Evolutionary conservation across 2,329 filamentous ascomycete genomes (phyloP).

Genomic region (Diaporthe eres): DNA sequence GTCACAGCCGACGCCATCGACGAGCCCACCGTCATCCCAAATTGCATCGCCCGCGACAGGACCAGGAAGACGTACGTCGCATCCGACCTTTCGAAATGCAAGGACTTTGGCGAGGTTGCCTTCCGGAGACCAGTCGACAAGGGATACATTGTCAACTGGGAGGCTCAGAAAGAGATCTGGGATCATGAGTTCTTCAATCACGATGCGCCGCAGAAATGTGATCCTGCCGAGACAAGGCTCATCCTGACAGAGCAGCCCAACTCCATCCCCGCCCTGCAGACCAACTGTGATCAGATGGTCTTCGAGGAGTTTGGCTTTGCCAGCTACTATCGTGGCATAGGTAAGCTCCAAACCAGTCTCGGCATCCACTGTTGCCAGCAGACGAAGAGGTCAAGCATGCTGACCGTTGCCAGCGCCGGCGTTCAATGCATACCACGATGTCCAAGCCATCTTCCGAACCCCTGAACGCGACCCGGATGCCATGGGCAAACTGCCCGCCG

Average conservation of each 20-base stretch:
- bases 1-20: conserved; percentile 63
- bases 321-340: conserved; percentile 83
- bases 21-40: conserved; percentile 82
- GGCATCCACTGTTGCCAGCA: not conserved
- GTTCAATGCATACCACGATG: conserved; percentile 86
- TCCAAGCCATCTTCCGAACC: conserved; percentile 77
- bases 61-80: conserved; percentile 85
- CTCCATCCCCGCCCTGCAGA: conserved; percentile 83
- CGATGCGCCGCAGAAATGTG: conserved; percentile 76
- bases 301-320: conserved; percentile 98
- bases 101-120: conserved; percentile 88
- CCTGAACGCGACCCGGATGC: conserved; percentile 58
- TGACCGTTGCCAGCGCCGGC: conserved; percentile 68
- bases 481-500: conserved; percentile 68
- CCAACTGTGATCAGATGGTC: conserved; percentile 94
- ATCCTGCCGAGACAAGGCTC: conserved; percentile 86
- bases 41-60: conserved; percentile 88
- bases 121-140: conserved; percentile 94
- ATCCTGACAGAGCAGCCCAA: conserved; percentile 90
- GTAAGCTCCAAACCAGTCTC: conserved; percentile 56
- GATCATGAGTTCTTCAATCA: conserved; percentile 86
- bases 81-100: conserved; percentile 82
- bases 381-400: not conserved
- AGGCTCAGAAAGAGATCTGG: conserved; percentile 96
- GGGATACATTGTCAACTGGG: conserved; percentile 97